These are phyloP conservation scores for Sanghuangporus weigelae DNA, from an alignment of 1,284 basidiomycete genomes.

Conservation along the genomic window DNA sequence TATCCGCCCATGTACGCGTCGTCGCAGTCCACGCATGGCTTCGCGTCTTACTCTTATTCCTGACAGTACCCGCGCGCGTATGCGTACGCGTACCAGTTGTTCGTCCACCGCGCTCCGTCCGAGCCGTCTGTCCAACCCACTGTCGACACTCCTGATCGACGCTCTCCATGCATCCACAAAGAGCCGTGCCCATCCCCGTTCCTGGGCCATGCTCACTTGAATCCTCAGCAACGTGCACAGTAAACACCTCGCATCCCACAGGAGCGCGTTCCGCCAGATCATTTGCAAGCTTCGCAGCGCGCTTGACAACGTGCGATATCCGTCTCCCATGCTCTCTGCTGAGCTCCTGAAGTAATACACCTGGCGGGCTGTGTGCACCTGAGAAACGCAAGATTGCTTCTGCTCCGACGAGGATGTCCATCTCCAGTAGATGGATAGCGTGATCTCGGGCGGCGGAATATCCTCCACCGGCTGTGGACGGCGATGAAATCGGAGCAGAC, in stretches of 20 bases:
- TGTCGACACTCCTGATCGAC: constrained; percentile 4
- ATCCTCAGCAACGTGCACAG: neutral
- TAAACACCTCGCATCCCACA: constrained; percentile 13
- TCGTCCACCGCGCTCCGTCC: neutral
- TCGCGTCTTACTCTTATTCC: constrained; percentile 8
- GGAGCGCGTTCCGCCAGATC: constrained; percentile 12
- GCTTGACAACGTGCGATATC: neutral
- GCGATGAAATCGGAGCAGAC: neutral
- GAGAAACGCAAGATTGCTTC: constrained; percentile 13
- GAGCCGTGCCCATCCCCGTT: neutral
- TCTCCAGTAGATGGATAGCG: constrained; percentile 8
- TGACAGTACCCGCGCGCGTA: neutral
- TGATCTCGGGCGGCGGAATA: neutral
- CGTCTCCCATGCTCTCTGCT: constrained; percentile 5
- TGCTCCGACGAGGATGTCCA: constrained; percentile 12
- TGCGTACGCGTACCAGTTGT: neutral
- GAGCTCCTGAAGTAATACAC: constrained; percentile 8
- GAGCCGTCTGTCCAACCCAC: constrained; percentile 1
- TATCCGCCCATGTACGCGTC: constrained; percentile 1
- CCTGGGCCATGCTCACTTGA: neutral
- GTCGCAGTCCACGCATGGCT: constrained; percentile 7
- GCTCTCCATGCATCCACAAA: constrained; percentile 16
- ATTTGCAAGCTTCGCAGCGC: constrained; percentile 5
- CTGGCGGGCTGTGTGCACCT: constrained; percentile 12
- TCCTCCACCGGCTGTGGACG: neutral